Evolutionary conservation across 2,329 filamentous ascomycete species (phyloP), one percentile per base, ranked within the genome.

Genomic region (Aspergillus sojae): DNA sequence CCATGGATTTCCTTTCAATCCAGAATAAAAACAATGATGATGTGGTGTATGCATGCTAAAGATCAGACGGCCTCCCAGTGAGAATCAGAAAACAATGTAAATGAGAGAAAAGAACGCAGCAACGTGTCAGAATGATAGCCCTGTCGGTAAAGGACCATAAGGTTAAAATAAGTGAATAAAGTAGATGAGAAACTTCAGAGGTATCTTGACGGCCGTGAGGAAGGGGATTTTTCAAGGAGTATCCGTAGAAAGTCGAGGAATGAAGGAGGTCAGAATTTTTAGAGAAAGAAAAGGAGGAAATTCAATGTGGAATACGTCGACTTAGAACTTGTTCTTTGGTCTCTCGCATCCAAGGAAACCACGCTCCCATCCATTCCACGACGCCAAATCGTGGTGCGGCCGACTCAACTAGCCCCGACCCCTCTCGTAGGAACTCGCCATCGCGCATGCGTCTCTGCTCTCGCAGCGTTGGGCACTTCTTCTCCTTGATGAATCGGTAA

Each of bases 401-500:
- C 26, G 68, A 69, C 7, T 75, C 70, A n/a, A 64, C 61, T 5
- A 72, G 26, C 12, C 68, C 64, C 10, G 74, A 66, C 14, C 73
- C 74, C 56, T 77, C 73, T 5, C 75, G 71, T 48, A 80, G 70
- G 55, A 78, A 78, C 62, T 78, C 76, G n/a, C 75, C 76, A 68
- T 77, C 77, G 9, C 75, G 77, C 72, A 77, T 74, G 4, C 76
- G 72, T 21, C 76, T 68, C 67, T 82, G 80, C 63, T 80, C 76
- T 36, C 81, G 75, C 19, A 83, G 69, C 7, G 80, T 81, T 1
- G 79, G 79, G 64, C 81, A 79, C 53, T 77, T 78, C 66, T 81
- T 78, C 60, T 79, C 76, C 62, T 78, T 78, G 61, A 83, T 79
- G 61, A 81, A 78, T n/a, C 81, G 79, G 68, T 83, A 83, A 68